Evolutionary conservation across 2,329 filamentous ascomycete species (phyloP).

Genomic region (Thielaviopsis populi): DNA sequence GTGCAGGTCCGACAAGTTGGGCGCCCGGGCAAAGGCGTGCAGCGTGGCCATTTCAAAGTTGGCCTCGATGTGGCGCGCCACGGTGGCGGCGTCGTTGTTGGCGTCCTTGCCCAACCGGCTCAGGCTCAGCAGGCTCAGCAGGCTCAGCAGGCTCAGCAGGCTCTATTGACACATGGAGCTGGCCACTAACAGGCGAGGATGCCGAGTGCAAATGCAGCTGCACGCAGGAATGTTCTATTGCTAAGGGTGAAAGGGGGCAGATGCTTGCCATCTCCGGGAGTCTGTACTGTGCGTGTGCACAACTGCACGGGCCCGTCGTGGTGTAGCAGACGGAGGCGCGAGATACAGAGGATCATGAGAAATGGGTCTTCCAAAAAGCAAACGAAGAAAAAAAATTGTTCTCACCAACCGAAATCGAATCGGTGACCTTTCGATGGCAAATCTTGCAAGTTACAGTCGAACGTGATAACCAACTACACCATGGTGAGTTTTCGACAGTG

Average conservation of each 20-base stretch:
- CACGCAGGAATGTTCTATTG: not conserved
- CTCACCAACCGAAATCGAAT: slow-evolving; percentile 13
- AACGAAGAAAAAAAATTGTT: not conserved
- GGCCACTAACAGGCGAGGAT: not conserved
- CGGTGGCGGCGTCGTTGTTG: not conserved
- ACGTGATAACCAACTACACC: slow-evolving; percentile 17
- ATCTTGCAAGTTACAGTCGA: slow-evolving; percentile 15
- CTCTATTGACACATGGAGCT: not conserved
- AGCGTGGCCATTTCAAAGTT: not conserved
- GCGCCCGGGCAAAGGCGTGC: not conserved
- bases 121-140: not conserved
- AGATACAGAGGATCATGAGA: too few relatives aligned
- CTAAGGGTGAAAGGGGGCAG: not conserved
- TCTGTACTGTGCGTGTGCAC: not conserved
- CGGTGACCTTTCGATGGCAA: too few relatives aligned
- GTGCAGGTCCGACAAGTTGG: not conserved
- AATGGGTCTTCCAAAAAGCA: too few relatives aligned
- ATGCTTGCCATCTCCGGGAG: not conserved
- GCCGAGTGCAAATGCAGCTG: not conserved
- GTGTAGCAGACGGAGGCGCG: too few relatives aligned
- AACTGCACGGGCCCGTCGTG: too few relatives aligned
- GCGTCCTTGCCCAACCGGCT: not conserved
- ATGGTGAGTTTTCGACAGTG: slow-evolving; percentile 16
- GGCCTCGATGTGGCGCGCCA: not conserved
- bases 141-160: not conserved